phyloP scores from a whole-genome alignment of 805 yeast species.

The Vanderwaltozyma yarrowii region DNA sequence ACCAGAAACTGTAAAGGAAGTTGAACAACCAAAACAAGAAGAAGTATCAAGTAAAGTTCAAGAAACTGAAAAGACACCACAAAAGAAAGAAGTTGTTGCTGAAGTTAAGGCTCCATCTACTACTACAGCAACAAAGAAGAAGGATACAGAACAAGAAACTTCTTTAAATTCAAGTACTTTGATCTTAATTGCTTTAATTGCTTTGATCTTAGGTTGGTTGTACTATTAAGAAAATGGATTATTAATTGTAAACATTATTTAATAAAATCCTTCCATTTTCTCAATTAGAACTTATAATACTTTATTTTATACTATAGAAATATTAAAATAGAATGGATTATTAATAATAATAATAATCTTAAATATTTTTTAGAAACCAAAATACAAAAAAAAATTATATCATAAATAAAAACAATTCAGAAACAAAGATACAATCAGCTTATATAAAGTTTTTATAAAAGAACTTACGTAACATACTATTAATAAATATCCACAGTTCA shows the following conservation, averaged over 20 bases:
- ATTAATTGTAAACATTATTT: background rate
- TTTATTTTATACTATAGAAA: no score
- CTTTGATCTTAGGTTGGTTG: slow-evolving; percentile 60
- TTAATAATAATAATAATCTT: no score
- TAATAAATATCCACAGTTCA: no score
- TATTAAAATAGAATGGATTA: no score
- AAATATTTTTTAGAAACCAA: no score
- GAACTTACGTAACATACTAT: no score
- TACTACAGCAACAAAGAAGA: slow-evolving; percentile 11
- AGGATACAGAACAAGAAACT: slow-evolving; percentile 10
- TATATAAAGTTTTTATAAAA: no score
- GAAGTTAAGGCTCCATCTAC: slow-evolving; percentile 4
- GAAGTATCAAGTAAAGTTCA: slow-evolving; percentile 11
- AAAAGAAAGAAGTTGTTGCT: slow-evolving; percentile 1
- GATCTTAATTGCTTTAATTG: slow-evolving; percentile 43
- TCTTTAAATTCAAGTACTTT: slow-evolving; percentile 27
- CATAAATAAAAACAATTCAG: no score
- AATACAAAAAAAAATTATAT: no score
- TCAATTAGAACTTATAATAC: no score
- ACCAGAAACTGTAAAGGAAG: slow-evolving; percentile 5
- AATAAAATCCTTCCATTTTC: no score
- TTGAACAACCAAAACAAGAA: slow-evolving; percentile 9
- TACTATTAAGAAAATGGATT: slow-evolving; percentile 36
- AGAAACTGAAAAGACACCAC: slow-evolving; percentile 3
- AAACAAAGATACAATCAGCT: no score